Conservation (phyloP, 208 protist species). For the Trypanosoma conorhini region DNA sequence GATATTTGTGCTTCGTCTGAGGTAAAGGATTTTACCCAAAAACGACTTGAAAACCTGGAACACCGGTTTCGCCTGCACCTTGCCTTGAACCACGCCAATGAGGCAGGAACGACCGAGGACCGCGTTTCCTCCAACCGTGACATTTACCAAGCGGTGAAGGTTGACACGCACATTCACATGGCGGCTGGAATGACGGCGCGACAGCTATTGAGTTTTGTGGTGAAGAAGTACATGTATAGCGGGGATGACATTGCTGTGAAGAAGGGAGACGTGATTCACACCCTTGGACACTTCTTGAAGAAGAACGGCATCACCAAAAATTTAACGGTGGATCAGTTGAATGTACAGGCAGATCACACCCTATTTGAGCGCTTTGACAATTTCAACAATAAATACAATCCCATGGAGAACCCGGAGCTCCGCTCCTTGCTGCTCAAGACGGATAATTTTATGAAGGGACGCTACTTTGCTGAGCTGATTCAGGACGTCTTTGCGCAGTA, state of each 20-base stretch:
- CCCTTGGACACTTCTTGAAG: slow-evolving; percentile 82
- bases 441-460: slow-evolving; percentile 98
- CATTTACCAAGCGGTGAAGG: slow-evolving; percentile 96
- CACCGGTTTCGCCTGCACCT: slow-evolving; percentile 94
- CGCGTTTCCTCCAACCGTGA: slow-evolving; percentile 90
- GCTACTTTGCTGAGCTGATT: slow-evolving; percentile 98
- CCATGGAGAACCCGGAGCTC: slow-evolving; percentile 93
- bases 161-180: slow-evolving; percentile 98
- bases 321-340: slow-evolving; percentile 96
- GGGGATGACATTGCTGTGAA: slow-evolving; percentile 93
- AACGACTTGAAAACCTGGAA: slow-evolving; percentile 91
- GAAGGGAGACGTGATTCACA: slow-evolving; percentile 85
- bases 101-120: slow-evolving; percentile 88
- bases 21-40: slow-evolving; percentile 93
- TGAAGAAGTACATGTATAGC: slow-evolving; percentile 91
- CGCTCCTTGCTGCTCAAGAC: slow-evolving; percentile 98
- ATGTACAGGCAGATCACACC: slow-evolving; percentile 95
- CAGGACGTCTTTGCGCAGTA: slow-evolving; percentile 96
- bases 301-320: slow-evolving; percentile 88
- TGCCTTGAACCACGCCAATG: slow-evolving; percentile 91
- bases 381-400: slow-evolving; percentile 99
- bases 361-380: slow-evolving; percentile 99
- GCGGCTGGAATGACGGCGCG: slow-evolving; percentile 94
- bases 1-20: slow-evolving; percentile 68
- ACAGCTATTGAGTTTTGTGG: slow-evolving; percentile 95